Base-by-base conservation (phyloP, 2,329 filamentous ascomycete species). In the Trichoderma guizhouense region DNA sequence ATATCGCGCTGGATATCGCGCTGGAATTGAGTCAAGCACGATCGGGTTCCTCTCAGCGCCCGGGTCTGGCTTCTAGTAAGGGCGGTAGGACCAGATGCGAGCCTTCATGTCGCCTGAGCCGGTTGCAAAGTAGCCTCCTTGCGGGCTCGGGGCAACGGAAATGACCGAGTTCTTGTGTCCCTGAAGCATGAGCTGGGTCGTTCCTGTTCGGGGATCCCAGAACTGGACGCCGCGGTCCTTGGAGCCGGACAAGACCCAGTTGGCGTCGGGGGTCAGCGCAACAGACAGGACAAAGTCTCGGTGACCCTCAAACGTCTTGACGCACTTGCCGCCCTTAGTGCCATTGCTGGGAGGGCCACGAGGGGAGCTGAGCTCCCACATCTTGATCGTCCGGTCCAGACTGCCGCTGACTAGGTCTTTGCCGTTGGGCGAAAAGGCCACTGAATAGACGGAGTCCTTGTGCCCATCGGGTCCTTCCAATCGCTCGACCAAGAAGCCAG, bases 81-180 rank as follows among this genome's bases (percentile, higher is more conserved):
- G 82, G 70, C 88, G 86, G 79, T 93, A 98, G 77, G 92, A 94
- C 96, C 96, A 99, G 84, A 99, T 98, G 79, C 96, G 91, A 69
- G 96, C 96, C 80, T 95, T 92, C 93, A 97, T 97, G 81, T 99
- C 96, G 78, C 96, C 96, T 76, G 95, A 98, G 74, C 96, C 96
- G 6, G 96, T 99, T 53, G 96, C 96, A 80, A 99, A 99, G 79
- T 94, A 91, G 74, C 91, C 90, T 72, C 94, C 95, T 43, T 89
- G 91, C 18, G 96, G 96, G 82, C 94, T 97, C 26, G 96, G 96
- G 1, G 96, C 95, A 67, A 99, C 96, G 3, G 95, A 98, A 78
- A 98, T 98, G 77, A 99, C 96, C 12, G 94, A 97, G 83, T 98
- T 98, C 87, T 98, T 98, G 82, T 99, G 96, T 30, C 96, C 96